These are phyloP conservation scores for Astraeus odoratus DNA, from an alignment of 768 basidiomycete genomes.

Conservation along the genomic window DNA sequence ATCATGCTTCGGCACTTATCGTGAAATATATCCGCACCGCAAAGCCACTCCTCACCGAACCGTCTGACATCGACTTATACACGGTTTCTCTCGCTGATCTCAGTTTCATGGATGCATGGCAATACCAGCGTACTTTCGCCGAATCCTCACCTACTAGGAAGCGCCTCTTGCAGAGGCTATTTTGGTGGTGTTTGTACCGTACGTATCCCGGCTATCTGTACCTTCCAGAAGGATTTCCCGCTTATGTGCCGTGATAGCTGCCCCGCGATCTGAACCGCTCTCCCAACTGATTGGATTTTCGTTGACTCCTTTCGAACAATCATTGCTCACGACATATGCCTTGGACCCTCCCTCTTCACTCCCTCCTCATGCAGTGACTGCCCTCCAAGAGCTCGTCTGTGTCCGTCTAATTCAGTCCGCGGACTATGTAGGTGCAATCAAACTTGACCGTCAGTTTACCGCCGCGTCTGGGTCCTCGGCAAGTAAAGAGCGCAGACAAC, in stretches of 20 bases:
- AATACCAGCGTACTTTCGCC: slow-evolving; percentile 62
- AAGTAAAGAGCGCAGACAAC: slow-evolving; percentile 49
- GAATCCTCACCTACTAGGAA: slow-evolving; percentile 49
- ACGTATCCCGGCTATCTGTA: slow-evolving; percentile 24
- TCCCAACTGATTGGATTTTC: slow-evolving; percentile 60
- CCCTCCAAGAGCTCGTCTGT: slow-evolving; percentile 73
- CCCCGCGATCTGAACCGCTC: slow-evolving; percentile 51
- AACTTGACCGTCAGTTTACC: slow-evolving; percentile 60
- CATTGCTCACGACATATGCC: slow-evolving; percentile 49
- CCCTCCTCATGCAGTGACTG: slow-evolving; percentile 42
- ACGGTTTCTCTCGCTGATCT: slow-evolving; percentile 57
- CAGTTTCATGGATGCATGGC: slow-evolving; percentile 68
- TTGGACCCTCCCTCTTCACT: slow-evolving; percentile 46
- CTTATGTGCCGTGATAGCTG: slow-evolving; percentile 33
- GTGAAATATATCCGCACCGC: slow-evolving; percentile 71
- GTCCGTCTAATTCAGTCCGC: slow-evolving; percentile 72
- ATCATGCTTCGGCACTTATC: slow-evolving; percentile 45
- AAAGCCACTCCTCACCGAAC: slow-evolving; percentile 63
- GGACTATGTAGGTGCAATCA: slow-evolving; percentile 64
- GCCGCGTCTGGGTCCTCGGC: slow-evolving; percentile 27
- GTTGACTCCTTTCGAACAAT: slow-evolving; percentile 58
- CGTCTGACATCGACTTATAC: slow-evolving; percentile 67
- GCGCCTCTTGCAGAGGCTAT: slow-evolving; percentile 48
- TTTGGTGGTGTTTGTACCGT: slow-evolving; percentile 70
- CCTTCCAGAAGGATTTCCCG: not conserved